Conservation (phyloP, 768 basidiomycete species). For the Podaxis mareebaensis region DNA sequence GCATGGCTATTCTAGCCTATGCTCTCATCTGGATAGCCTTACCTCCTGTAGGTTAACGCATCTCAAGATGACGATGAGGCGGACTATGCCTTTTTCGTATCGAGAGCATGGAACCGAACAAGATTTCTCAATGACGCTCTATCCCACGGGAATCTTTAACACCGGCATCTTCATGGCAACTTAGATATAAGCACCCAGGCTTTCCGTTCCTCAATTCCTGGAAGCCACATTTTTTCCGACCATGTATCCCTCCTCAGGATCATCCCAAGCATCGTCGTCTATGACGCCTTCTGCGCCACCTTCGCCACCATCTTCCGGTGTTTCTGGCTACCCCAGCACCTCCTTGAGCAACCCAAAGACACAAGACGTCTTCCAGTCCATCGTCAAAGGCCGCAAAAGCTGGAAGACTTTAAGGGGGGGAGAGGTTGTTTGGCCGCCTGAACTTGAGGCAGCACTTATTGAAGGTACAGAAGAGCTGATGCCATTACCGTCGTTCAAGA, state of each 20-base stretch:
- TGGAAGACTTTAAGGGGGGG: constrained; percentile 76
- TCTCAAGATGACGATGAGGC: constrained; percentile 11
- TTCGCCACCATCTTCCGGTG: not conserved
- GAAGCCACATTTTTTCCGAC: not conserved
- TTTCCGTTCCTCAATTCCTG: not conserved
- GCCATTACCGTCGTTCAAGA: not conserved
- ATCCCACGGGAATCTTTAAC: constrained; percentile 2
- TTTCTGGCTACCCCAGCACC: not conserved
- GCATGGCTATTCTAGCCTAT: constrained; percentile 23
- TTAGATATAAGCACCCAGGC: constrained; percentile 3
- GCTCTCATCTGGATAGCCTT: constrained; percentile 34
- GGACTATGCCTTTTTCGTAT: constrained; percentile 4
- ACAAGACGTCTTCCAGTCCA: constrained; percentile 63
- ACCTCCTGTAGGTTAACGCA: constrained; percentile 26
- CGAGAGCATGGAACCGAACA: constrained; percentile 7
- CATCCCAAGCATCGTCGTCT: not conserved
- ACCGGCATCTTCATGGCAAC: not conserved
- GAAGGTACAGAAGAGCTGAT: constrained; percentile 49
- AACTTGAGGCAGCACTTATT: constrained; percentile 74
- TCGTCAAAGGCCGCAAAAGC: constrained; percentile 68
- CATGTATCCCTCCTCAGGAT: constrained; percentile 5
- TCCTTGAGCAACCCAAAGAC: constrained; percentile 36
- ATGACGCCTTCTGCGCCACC: not conserved
- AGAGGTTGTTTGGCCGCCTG: constrained; percentile 79
- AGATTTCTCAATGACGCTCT: constrained; percentile 5